Base-by-base conservation (phyloP, 1,284 basidiomycete species). In the Mixia osmundae region DNA sequence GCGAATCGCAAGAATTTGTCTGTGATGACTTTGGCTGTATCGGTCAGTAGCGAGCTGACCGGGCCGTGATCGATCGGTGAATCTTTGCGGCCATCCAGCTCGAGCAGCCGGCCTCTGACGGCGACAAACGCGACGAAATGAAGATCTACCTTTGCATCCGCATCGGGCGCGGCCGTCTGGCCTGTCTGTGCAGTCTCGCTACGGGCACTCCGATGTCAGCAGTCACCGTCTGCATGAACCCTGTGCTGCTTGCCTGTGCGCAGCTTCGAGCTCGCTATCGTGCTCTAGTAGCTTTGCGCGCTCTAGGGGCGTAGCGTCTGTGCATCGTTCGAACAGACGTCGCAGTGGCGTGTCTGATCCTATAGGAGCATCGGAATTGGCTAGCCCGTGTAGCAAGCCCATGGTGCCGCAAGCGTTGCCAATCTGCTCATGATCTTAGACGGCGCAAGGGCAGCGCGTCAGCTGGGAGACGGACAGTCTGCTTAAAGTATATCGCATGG, bases 381-480 rank as follows among this genome's bases (percentile, higher is more conserved):
- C 38, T 3, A 43, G n/a, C 9, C 38, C 41, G 27, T 43, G 41
- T 2, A 43, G 38, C 4, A 43, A 36, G 3, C 41, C 41, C 38
- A 43, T 20, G 12, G 25, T 40, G 29, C 41, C 41, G 26, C 41
- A 43, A 14, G 41, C 41, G 31, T 43, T 43, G n/a, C 38, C 41
- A 24, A 43, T 39, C 15, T 15, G 18, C 15, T 22, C 16, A 9
- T 20, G 5, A 8, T n/a, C 12, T 16, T 20, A 20, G 4, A 16
- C 8, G 19, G 14, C 18, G 14, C 5, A 16, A 30, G 11, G 19
- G 15, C 30, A 4, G 16, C 15, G 1, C n/a, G 6, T 6, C 4
- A 4, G 9, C 19, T 18, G 16, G n/a, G 11, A 9, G 24, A n/a
- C 18, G 8, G 27, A 18, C n/a, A 12, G 36, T 37, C 26, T 36